These are phyloP conservation scores for Globisporangium echinulatum DNA, from an alignment of 352 stramenopile genomes.

Conservation along the genomic window DNA sequence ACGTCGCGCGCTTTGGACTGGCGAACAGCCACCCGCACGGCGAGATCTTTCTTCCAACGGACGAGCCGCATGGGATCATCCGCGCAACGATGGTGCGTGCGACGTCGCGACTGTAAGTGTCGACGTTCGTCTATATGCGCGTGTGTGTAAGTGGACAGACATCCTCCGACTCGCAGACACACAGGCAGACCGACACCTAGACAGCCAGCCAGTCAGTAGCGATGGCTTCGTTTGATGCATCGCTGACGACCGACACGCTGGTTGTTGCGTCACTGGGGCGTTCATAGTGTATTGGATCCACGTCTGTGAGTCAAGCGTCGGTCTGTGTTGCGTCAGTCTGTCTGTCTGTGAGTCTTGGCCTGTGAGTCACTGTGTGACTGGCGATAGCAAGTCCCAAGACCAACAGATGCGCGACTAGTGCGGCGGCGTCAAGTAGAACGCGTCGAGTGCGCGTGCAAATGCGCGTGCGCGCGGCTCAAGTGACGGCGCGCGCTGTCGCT, in stretches of 20 bases:
- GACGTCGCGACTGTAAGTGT: conserved; percentile 40
- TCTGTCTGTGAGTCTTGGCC: not conserved
- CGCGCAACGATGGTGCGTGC: conserved; percentile 68
- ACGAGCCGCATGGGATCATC: conserved; percentile 87
- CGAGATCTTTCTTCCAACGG: conserved; percentile 82
- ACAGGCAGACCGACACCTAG: too few relatives aligned
- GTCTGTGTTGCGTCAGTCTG: too few relatives aligned
- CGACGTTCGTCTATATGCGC: too few relatives aligned
- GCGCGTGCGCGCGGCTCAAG: conserved; percentile 41
- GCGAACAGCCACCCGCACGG: conserved; percentile 85
- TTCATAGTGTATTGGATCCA: too few relatives aligned
- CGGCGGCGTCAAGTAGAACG: conserved; percentile 27
- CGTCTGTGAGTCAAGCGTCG: too few relatives aligned
- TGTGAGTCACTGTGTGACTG: not conserved
- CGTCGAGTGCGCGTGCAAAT: conserved; percentile 31
- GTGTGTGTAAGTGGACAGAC: too few relatives aligned
- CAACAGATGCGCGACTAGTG: not conserved
- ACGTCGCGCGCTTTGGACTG: conserved; percentile 76
- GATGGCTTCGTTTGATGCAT: too few relatives aligned
- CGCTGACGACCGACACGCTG: too few relatives aligned
- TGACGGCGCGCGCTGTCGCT: conserved; percentile 23
- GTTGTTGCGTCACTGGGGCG: too few relatives aligned
- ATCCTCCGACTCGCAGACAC: too few relatives aligned
- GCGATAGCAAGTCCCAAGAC: too few relatives aligned
- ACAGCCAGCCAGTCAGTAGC: too few relatives aligned